Conservation (phyloP, 306 rosid species). For the Ormosia emarginata region DNA sequence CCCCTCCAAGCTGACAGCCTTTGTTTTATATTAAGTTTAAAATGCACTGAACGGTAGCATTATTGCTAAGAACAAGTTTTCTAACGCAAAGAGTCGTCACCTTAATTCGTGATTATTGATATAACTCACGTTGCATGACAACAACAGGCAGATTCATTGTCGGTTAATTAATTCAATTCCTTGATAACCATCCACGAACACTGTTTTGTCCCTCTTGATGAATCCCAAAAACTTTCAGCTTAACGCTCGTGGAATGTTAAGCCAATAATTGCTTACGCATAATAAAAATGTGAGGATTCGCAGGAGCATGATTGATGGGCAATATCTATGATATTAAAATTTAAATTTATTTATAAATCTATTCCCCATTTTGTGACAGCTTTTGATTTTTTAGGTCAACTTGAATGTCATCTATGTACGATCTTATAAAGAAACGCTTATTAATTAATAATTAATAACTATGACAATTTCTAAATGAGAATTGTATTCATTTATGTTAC, state of each 20-base stretch:
- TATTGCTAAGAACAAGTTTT: slow-evolving; percentile 28
- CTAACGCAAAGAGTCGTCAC: background rate
- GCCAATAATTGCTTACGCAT: slow-evolving; percentile 14
- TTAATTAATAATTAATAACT: background rate
- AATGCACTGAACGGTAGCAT: background rate
- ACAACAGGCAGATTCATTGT: slow-evolving; percentile 20
- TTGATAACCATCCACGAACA: background rate
- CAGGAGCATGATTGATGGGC: background rate
- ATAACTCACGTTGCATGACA: background rate
- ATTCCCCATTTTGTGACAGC: background rate
- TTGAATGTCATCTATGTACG: background rate
- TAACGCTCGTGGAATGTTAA: slow-evolving; percentile 3
- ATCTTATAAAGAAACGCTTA: background rate
- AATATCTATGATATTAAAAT: background rate
- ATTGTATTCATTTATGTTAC: background rate
- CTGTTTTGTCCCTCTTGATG: slow-evolving; percentile 4
- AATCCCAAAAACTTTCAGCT: background rate
- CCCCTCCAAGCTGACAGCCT: too few relatives aligned
- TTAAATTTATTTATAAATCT: background rate
- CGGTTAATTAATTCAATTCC: slow-evolving; percentile 14
- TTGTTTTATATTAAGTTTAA: too few relatives aligned
- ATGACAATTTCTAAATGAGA: background rate
- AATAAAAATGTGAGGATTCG: background rate
- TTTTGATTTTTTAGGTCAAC: background rate
- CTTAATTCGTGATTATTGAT: slow-evolving; percentile 4